Base-by-base conservation (phyloP, 73 alveolate species). In the Halteria grandinella region DNA sequence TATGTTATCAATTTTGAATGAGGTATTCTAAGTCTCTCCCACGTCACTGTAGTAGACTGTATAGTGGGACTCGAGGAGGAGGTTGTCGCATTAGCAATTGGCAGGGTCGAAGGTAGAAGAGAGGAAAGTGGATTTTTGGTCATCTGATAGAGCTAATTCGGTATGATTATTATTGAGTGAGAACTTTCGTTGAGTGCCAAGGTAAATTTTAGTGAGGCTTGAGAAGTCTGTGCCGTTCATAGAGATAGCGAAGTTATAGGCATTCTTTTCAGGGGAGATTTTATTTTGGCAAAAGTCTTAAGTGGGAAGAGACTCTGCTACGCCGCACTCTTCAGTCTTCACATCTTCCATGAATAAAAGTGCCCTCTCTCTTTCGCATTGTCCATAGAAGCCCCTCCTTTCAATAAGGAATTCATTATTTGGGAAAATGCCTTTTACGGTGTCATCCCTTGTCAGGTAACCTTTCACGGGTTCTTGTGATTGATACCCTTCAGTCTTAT, bases 51-150 rank as follows among this genome's bases (percentile, higher is more conserved):
- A 66, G 32, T 66, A 66, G 15, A 66, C 66, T 18, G 66, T 66
- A 44, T 66, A 66, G 47, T 66, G 80, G 7, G 80, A 6, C 29
- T 66, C 80, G 4, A 66, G 36, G 5, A 47, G 64, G 53, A 66
- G 15, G 28, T 66, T 44, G 14, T 20, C 18, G 33, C 80, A 66
- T 5, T 31, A 7, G 32, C 80, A 66, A 66, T 15, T 39, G 10
- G 50, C 10, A 11, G 10, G 18, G 15, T 39, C 15, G 15, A 11
- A 39, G 10, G 50, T 39, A 11, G 50, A 11, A 39, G 10, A 39
- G 10, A 39, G 50, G 15, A 39, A 39, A 39, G 21, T n/a, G 34
- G 45, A 66, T 45, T 15, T 10, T 15, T 44, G 20, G 18, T 44
- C 11, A 23, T 60, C 40, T 28, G 74, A 51, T 1, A 60, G 20